phyloP scores from a whole-genome alignment of 2,329 filamentous ascomycete genomes.

The Diaporthe longicolla region DNA sequence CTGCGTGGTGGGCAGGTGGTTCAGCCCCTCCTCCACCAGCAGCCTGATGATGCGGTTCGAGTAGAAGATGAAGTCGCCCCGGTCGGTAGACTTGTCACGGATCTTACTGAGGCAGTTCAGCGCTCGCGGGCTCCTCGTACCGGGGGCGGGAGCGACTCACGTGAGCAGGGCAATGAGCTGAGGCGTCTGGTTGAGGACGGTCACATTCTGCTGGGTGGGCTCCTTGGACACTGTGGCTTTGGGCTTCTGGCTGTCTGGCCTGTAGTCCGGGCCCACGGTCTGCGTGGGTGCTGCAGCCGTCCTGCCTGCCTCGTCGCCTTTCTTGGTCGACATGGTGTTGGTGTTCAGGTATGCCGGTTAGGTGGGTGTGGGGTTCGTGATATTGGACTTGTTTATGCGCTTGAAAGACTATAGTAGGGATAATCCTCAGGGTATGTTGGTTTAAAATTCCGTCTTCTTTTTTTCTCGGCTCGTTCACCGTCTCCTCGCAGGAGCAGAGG shows the following conservation, averaged over 20 bases:
- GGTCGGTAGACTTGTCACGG: constrained; percentile 87
- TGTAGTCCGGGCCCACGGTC: constrained; percentile 85
- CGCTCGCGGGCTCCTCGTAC: not conserved
- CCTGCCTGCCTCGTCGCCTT: constrained; percentile 31
- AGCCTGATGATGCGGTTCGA: constrained; percentile 98
- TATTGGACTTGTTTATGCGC: constrained; percentile 38
- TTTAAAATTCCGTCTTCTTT: not conserved
- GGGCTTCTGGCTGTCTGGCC: constrained; percentile 82
- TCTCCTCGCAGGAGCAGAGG: not conserved
- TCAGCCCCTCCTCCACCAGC: constrained; percentile 95
- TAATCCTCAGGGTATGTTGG: constrained; percentile 14
- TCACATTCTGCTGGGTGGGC: constrained; percentile 87
- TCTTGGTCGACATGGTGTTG: constrained; percentile 39
- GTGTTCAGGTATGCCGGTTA: constrained; percentile 3
- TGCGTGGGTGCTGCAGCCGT: constrained; percentile 61
- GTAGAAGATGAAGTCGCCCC: constrained; percentile 99
- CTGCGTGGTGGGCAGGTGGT: constrained; percentile 92
- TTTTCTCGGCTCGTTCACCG: not conserved
- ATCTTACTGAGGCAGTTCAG: constrained; percentile 80
- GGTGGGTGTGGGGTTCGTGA: constrained; percentile 37
- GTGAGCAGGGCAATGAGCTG: constrained; percentile 97
- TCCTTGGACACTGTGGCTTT: constrained; percentile 89
- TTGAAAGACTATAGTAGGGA: constrained; percentile 21
- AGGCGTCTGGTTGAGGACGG: constrained; percentile 91
- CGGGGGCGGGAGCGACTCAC: constrained; percentile 70